phyloP scores from a whole-genome alignment of 768 basidiomycete genomes.

The Roridomyces roridus region DNA sequence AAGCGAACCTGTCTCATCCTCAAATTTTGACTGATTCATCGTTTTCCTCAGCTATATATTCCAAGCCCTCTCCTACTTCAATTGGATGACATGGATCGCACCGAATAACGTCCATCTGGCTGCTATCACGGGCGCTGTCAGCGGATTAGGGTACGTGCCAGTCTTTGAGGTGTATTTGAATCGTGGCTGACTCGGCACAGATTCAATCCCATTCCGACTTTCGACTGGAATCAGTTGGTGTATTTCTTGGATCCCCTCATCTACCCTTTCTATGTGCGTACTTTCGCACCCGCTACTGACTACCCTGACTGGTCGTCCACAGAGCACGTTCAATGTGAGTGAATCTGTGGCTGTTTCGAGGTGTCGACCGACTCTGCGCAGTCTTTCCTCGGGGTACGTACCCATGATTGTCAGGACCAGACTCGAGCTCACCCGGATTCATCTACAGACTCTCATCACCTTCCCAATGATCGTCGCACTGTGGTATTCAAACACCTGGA shows the following conservation, averaged over 20 bases:
- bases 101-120: constrained; percentile 40
- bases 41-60: constrained; percentile 43
- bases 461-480: constrained; percentile 15
- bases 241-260: constrained; percentile 34
- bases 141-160: constrained; percentile 34
- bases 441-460: constrained; percentile 6
- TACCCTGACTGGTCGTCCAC: too few relatives aligned
- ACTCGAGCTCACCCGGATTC: too few relatives aligned
- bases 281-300: constrained; percentile 11
- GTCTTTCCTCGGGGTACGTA: constrained; percentile 12
- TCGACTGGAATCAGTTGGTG: constrained; percentile 41
- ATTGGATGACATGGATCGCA: constrained; percentile 46
- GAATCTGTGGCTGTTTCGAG: too few relatives aligned
- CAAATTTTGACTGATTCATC: too few relatives aligned
- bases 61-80: constrained; percentile 35
- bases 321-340: constrained; percentile 25
- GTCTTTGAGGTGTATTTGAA: too few relatives aligned
- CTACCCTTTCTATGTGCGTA: constrained; percentile 39
- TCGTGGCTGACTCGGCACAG: constrained; percentile 3
- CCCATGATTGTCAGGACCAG: too few relatives aligned
- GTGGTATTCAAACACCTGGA: constrained; percentile 40
- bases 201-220: constrained; percentile 33
- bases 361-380: neutral
- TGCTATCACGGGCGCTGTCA: constrained; percentile 35
- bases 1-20: too few relatives aligned